Conservation (phyloP, 148 eudicot genomes). For the Nepenthes gracilis region DNA sequence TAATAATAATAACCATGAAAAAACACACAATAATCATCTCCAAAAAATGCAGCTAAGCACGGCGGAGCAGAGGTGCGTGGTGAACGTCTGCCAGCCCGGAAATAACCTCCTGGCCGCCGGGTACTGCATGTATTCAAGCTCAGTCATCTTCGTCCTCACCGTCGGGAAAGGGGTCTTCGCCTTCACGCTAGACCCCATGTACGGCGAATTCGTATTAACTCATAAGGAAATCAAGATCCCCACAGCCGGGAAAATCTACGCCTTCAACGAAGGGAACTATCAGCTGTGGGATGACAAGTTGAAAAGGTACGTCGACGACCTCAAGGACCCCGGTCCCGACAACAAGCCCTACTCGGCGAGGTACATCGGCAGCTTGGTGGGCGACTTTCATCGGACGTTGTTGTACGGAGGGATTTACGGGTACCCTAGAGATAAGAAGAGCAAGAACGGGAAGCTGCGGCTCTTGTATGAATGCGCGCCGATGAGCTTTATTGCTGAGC, state of each 20-base stretch:
- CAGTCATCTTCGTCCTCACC: slow-evolving; percentile 79
- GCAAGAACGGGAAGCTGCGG: slow-evolving; percentile 90
- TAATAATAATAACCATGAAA: no score
- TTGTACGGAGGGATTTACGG: slow-evolving; percentile 93
- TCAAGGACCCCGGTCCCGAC: slow-evolving; percentile 83
- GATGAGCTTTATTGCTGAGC: slow-evolving; percentile 90
- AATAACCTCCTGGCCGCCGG: slow-evolving; percentile 92
- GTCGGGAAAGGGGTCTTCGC: slow-evolving; percentile 76
- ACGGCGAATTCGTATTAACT: slow-evolving; percentile 83
- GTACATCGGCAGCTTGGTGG: slow-evolving; percentile 89
- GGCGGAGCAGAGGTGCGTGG: slow-evolving; percentile 49
- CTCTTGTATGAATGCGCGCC: slow-evolving; percentile 94
- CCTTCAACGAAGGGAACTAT: slow-evolving; percentile 96
- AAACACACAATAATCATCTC: no score
- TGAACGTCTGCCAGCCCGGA: slow-evolving; percentile 95
- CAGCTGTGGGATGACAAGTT: slow-evolving; percentile 92
- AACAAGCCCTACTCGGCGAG: slow-evolving; percentile 88
- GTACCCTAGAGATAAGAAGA: slow-evolving; percentile 79
- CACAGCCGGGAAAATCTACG: slow-evolving; percentile 71
- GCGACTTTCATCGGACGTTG: slow-evolving; percentile 87
- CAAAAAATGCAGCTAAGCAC: slow-evolving; percentile 46
- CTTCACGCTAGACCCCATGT: slow-evolving; percentile 93
- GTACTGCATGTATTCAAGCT: slow-evolving; percentile 98
- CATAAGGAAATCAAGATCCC: slow-evolving; percentile 80
- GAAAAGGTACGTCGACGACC: slow-evolving; percentile 76